Evolutionary conservation across 2,329 filamentous ascomycete genomes (phyloP).

Genomic region (Pseudocercospora eumusae): DNA sequence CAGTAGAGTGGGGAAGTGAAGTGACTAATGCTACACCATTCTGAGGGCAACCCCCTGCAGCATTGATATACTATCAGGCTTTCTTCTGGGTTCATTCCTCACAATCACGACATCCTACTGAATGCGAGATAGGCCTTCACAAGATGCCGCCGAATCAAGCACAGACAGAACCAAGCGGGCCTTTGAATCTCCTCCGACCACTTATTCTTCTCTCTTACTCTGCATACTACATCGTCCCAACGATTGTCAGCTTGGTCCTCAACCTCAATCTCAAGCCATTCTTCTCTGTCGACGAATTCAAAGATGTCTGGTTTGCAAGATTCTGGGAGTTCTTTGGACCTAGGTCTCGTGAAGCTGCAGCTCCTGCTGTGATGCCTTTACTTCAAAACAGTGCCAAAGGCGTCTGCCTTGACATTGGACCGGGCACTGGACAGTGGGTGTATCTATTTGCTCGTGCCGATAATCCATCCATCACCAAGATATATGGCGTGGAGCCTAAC

Average conservation of each 20-base stretch:
- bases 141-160: slow-evolving; percentile 21
- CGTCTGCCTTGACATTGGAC: slow-evolving; percentile 63
- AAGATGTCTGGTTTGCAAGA: slow-evolving; percentile 58
- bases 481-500: slow-evolving; percentile 69
- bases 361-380: slow-evolving; percentile 54
- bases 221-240: slow-evolving; percentile 54
- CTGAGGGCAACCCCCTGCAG: slow-evolving; percentile 2
- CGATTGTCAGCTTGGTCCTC: slow-evolving; percentile 48
- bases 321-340: slow-evolving; percentile 64
- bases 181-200: slow-evolving; percentile 39
- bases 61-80: not conserved
- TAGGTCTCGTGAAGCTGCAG: slow-evolving; percentile 47
- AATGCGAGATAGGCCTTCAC: not conserved
- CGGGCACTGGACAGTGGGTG: slow-evolving; percentile 63
- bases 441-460: slow-evolving; percentile 49
- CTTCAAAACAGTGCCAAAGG: slow-evolving; percentile 54
- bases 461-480: slow-evolving; percentile 40
- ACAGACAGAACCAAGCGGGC: slow-evolving; percentile 17
- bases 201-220: slow-evolving; percentile 54
- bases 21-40: not conserved
- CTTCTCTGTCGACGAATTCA: slow-evolving; percentile 36
- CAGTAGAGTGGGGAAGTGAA: not conserved
- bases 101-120: not conserved
- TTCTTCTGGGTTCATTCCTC: not conserved
- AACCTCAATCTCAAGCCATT: slow-evolving; percentile 32